phyloP scores from a whole-genome alignment of 2,329 filamentous ascomycete genomes.

The Epichloe typhina region DNA sequence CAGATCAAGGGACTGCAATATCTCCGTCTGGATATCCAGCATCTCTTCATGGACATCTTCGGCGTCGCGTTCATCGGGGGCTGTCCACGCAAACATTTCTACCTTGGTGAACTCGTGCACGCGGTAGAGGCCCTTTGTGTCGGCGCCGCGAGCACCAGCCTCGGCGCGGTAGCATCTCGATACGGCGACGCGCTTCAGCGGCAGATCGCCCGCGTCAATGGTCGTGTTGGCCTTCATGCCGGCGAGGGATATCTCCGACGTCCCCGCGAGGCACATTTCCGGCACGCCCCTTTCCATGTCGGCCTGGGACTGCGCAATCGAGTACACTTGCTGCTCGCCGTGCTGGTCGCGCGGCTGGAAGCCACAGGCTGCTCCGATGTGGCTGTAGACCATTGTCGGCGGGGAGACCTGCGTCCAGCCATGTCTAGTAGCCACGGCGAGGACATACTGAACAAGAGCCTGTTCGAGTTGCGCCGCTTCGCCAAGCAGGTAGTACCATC shows the following conservation, averaged over 20 bases:
- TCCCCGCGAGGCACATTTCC: conserved; percentile 66
- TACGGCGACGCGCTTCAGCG: conserved; percentile 66
- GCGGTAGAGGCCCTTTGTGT: conserved; percentile 88
- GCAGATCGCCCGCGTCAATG: conserved; percentile 52
- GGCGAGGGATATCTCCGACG: conserved; percentile 88
- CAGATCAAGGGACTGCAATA: conserved; percentile 63
- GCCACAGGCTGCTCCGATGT: conserved; percentile 82
- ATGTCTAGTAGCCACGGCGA: conserved; percentile 55
- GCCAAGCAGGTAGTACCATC: conserved; percentile 93
- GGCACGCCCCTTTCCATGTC: conserved; percentile 52
- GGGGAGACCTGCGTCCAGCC: conserved; percentile 76
- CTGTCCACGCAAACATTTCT: conserved; percentile 89
- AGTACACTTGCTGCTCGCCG: conserved; percentile 86
- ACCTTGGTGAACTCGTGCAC: conserved; percentile 99
- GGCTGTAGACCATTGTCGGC: conserved; percentile 80
- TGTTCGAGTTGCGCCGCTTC: conserved; percentile 91
- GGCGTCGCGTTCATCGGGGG: conserved; percentile 37
- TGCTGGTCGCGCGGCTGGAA: conserved; percentile 87
- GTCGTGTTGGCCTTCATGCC: conserved; percentile 71
- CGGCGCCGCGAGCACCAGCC: conserved; percentile 76
- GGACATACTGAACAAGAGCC: conserved; percentile 75
- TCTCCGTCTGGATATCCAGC: conserved; percentile 73
- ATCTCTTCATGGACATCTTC: conserved; percentile 68
- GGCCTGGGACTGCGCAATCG: conserved; percentile 51
- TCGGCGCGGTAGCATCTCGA: conserved; percentile 95